Percentiles rank a stretch among this genome's conserved stretches.
Evolutionary conservation across 495 filamentous ascomycete genomes (phyloP).

Genomic region (Staphylotrichum longicolle): DNA sequence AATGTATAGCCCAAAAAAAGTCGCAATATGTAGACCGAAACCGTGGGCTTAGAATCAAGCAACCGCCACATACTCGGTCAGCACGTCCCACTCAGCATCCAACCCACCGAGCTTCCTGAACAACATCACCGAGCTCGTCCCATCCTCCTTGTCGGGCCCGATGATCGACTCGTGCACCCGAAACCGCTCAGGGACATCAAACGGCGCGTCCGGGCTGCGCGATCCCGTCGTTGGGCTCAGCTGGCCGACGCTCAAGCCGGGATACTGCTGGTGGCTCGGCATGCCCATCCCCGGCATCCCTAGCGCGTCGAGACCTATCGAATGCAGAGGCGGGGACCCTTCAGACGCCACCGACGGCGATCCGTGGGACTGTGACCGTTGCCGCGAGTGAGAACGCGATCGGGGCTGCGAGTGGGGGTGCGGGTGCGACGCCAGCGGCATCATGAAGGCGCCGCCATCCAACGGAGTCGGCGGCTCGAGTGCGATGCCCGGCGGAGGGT

Average conservation of each 20-base stretch:
- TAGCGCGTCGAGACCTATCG: not conserved
- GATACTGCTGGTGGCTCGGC: not conserved
- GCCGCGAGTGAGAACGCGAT: not conserved
- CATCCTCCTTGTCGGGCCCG: conserved; percentile 32
- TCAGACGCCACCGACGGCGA: conserved; percentile 13
- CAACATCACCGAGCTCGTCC: conserved; percentile 34
- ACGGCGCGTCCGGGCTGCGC: conserved; percentile 32
- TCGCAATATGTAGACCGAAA: too few species aligned
- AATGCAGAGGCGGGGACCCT: conserved; percentile 1
- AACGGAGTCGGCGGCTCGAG: conserved; percentile 24
- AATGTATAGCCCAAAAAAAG: not conserved
- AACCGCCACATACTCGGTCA: conserved; percentile 32
- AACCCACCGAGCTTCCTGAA: conserved; percentile 32
- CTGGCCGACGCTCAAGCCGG: not conserved
- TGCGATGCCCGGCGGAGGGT: conserved; percentile 15
- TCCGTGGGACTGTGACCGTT: conserved; percentile 6
- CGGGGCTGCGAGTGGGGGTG: not conserved
- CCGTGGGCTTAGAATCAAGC: not conserved
- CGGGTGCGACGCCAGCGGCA: conserved; percentile 1
- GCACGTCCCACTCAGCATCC: conserved; percentile 32
- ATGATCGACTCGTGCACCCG: conserved; percentile 34
- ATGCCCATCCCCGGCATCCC: not conserved
- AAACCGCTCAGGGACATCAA: conserved; percentile 34
- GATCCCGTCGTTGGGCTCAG: conserved; percentile 6
- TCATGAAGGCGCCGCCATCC: conserved; percentile 10